Conservation (phyloP, 495 filamentous ascomycete genomes). For the Trypethelium eluteriae region DNA sequence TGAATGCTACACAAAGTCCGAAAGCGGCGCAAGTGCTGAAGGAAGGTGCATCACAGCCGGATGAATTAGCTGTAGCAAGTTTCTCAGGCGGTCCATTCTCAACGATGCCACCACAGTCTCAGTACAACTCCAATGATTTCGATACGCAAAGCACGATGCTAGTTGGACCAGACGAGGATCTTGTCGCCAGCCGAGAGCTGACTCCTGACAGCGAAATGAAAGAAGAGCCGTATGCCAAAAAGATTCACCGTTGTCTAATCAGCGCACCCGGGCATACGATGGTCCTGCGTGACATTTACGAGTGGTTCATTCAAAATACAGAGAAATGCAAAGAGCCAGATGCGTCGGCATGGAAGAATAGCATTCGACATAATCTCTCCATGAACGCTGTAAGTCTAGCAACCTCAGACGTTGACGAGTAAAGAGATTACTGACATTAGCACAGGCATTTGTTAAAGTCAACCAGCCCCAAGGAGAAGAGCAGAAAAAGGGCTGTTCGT, state of each 20-base stretch:
- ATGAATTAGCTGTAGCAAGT: background rate
- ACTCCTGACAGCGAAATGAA: constrained; percentile 7
- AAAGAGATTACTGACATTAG: constrained; percentile 16
- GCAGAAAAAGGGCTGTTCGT: constrained; percentile 53
- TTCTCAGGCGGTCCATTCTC: background rate
- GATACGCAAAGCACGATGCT: background rate
- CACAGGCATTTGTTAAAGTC: constrained; percentile 59
- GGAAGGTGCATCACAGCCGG: background rate
- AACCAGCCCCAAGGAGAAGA: constrained; percentile 43
- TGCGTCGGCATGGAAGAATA: constrained; percentile 79
- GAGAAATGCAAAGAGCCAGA: constrained; percentile 56
- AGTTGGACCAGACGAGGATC: background rate
- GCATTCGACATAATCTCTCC: constrained; percentile 90
- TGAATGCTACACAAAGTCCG: background rate
- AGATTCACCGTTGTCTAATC: constrained; percentile 72
- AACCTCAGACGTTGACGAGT: background rate
- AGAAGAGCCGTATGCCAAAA: constrained; percentile 59
- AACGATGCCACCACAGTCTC: background rate
- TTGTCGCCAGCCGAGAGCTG: constrained; percentile 1
- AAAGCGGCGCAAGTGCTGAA: background rate
- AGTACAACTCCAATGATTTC: background rate
- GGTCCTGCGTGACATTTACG: constrained; percentile 79
- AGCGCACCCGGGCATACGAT: constrained; percentile 56
- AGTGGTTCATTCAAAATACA: constrained; percentile 80
- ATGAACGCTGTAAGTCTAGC: constrained; percentile 80